Evolutionary conservation across 2,329 filamentous ascomycete genomes (phyloP).

Genomic region (Trichoderma brevicompactum): DNA sequence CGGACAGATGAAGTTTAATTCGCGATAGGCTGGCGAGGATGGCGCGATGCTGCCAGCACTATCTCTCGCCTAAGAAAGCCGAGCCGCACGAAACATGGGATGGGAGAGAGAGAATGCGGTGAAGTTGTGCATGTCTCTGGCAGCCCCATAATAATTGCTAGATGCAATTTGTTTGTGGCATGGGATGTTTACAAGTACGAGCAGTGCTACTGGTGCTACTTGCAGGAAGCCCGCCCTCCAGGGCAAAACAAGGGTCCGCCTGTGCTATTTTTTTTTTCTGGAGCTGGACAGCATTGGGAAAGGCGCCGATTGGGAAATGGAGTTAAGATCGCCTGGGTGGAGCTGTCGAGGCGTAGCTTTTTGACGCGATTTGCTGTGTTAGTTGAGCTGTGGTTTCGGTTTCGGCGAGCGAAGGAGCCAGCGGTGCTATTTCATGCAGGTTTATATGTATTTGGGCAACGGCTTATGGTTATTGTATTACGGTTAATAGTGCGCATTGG

Average conservation of each 20-base stretch:
- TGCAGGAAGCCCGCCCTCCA: background rate
- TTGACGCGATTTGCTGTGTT: constrained; percentile 13
- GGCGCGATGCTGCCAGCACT: background rate
- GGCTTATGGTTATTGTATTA: background rate
- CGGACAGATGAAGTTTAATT: constrained; percentile 58
- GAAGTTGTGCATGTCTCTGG: constrained; percentile 14
- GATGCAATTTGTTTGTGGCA: background rate
- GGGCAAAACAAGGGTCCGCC: constrained; percentile 8
- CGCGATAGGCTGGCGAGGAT: constrained; percentile 36
- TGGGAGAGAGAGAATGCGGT: constrained; percentile 12
- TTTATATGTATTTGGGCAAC: background rate
- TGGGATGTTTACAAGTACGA: constrained; percentile 1
- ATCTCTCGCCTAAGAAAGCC: constrained; percentile 7
- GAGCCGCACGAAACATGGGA: constrained; percentile 3
- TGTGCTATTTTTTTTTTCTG: background rate
- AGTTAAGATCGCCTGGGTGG: constrained; percentile 38
- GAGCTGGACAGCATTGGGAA: constrained; percentile 33
- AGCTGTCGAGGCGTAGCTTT: constrained; percentile 15
- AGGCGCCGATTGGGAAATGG: constrained; percentile 40
- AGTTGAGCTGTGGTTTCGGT: background rate
- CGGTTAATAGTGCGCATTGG: too few relatives aligned
- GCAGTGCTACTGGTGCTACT: constrained; percentile 5
- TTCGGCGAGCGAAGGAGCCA: background rate
- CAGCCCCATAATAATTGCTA: background rate
- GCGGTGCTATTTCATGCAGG: background rate